Percentiles rank a stretch among this genome's conserved stretches.
Conservation (phyloP, 2,329 filamentous ascomycete species). For the Claviceps sorghi region DNA sequence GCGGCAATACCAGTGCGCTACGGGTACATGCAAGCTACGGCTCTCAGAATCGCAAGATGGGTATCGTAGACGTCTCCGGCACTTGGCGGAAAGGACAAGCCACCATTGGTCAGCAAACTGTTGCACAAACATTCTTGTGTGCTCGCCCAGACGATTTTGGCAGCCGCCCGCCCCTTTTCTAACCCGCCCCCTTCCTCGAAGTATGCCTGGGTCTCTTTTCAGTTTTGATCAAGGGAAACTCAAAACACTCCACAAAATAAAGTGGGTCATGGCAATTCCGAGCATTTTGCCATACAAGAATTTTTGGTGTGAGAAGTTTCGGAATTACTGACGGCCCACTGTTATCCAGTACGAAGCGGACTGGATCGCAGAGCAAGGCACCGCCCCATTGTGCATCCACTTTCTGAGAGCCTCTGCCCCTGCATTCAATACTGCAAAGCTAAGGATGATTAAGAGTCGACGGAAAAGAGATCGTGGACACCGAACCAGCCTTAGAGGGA, state of each 20-base stretch:
- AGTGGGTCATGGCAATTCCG: no score
- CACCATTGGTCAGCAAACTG: background rate
- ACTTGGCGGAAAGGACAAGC: background rate
- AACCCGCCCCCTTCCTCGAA: background rate
- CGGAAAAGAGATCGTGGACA: no score
- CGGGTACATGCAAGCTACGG: background rate
- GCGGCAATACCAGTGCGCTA: no score
- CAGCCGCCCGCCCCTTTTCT: background rate
- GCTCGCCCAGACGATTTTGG: background rate
- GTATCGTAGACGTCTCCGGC: background rate
- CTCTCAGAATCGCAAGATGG: background rate
- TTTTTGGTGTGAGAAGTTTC: no score
- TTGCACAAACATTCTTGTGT: background rate
- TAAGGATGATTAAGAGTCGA: no score
- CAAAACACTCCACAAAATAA: background rate
- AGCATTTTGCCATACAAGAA: no score
- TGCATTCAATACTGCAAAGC: background rate
- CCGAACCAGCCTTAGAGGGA: no score
- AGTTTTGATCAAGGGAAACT: background rate
- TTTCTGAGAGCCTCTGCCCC: background rate
- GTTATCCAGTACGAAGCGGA: background rate
- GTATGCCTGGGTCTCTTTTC: background rate
- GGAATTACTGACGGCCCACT: no score
- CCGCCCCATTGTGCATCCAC: background rate
- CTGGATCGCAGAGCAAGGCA: background rate